phyloP scores from a whole-genome alignment of 75 land plant species.

The Sequoia sempervirens region DNA sequence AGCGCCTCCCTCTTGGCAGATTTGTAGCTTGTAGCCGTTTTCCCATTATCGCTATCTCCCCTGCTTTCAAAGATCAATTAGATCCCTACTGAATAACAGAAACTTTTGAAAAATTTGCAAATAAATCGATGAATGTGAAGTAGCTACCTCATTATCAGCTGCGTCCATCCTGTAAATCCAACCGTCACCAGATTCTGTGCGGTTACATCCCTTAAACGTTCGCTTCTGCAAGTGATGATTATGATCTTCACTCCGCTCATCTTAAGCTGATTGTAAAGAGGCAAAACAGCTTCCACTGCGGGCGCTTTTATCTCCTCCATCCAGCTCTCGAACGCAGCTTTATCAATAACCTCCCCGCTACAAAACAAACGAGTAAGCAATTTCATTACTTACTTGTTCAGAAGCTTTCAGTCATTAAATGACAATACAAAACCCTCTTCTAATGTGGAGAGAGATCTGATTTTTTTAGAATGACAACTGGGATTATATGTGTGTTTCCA shows the following conservation, averaged over 20 bases:
- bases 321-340: conserved; percentile 15
- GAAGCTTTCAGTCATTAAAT: neutral
- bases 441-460: too few species aligned
- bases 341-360: conserved; percentile 17
- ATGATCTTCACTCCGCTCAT: conserved; percentile 20
- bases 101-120: neutral
- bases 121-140: neutral
- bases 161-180: conserved; percentile 37
- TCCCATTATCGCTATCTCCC: neutral
- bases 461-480: too few species aligned
- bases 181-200: conserved; percentile 28
- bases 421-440: too few species aligned
- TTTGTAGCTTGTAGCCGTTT: conserved; percentile 22
- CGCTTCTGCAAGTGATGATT: conserved; percentile 36
- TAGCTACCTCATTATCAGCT: conserved; percentile 49
- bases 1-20: conserved; percentile 42
- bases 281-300: conserved; percentile 19
- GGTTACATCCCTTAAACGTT: conserved; percentile 25
- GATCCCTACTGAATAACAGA: neutral
- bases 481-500: too few species aligned
- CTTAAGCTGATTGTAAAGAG: conserved; percentile 25
- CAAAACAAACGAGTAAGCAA: neutral
- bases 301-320: conserved; percentile 21
- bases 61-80: neutral
- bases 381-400: neutral